Base-by-base conservation (phyloP, 257 asterid genomes). In the Lavandula angustifolia region DNA sequence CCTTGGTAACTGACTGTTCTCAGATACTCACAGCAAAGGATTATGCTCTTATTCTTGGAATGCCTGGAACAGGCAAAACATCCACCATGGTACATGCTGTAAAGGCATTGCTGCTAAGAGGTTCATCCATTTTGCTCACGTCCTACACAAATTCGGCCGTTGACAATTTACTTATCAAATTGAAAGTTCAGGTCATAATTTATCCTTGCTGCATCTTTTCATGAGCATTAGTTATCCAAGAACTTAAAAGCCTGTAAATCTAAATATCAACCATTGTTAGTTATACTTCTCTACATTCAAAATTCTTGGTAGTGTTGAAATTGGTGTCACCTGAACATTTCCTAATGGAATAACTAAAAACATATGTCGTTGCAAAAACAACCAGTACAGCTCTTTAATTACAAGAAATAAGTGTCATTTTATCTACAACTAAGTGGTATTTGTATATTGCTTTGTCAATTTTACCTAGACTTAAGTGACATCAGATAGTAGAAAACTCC, bases 61-160 rank as follows among this genome's bases (percentile, higher is more conserved):
- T 92, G 99, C 99, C 99, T 73, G 99, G 97, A 60, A 92, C 99
- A 11, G 97, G 99, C 70, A 92, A 92, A 85, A 92, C 99, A 66
- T 84, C 96, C 59, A 85, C 96, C 54, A 80, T 92, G 99, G 99
- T 92, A 62, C 96, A 92, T 79, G 96, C 97, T 62, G 99, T 92
- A 73, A 92, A 87, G 81, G 99, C 97, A 14, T 79, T 92, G 76
- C 79, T 92, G 81, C 74, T 92, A 82, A 86, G 99, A 86, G 97
- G 94, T 74, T 80, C 92, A 84, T 85, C 99, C 75, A 86, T 92
- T 83, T 84, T 92, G 96, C 97, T 89, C 71, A 92, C 99, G 17
- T 89, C 99, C 68, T 87, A 89, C 94, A 92, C 99, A 65, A 92
- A 87, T 77, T 84, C 97, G 54, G 97, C 99, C 59, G 92, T 92